Conservation (phyloP, 352 stramenopile species). For the Phytophthora pisi region DNA sequence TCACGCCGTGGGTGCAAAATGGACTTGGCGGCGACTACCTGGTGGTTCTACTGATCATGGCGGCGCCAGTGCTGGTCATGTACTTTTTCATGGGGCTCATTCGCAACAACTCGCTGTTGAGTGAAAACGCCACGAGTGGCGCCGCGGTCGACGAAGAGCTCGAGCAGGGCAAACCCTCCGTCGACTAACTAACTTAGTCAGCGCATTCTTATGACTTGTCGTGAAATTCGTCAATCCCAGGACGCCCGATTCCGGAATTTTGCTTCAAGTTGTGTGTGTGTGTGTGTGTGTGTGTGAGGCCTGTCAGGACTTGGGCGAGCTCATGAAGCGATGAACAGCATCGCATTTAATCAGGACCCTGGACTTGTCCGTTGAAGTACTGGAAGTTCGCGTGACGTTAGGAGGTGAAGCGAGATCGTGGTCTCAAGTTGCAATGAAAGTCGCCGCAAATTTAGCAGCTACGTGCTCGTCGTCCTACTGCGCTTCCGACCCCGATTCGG, state of each 20-base stretch:
- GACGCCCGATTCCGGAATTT: background rate
- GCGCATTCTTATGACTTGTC: background rate
- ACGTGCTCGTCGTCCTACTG: background rate
- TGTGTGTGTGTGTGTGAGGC: no score
- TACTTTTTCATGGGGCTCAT: conserved; percentile 39
- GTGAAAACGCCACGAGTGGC: background rate
- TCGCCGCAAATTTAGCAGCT: no score
- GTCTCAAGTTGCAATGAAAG: no score
- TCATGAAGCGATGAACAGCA: no score
- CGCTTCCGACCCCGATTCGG: background rate
- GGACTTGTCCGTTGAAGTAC: no score
- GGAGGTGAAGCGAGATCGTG: no score
- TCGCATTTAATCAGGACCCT: no score
- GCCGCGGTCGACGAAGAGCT: conserved; percentile 7
- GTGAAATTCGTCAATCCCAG: background rate
- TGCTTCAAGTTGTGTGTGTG: no score
- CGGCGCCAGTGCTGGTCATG: conserved; percentile 32
- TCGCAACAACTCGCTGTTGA: conserved; percentile 8
- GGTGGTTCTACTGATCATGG: conserved; percentile 41
- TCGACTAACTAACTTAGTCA: conserved; percentile 2
- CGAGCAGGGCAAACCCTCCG: conserved; percentile 21
- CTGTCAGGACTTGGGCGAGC: no score
- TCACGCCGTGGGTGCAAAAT: conserved; percentile 44
- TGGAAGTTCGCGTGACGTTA: no score
- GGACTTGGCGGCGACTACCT: conserved; percentile 39